Evolutionary conservation across 2,329 filamentous ascomycete genomes (phyloP).

Genomic region (Intubia oerlemansii): DNA sequence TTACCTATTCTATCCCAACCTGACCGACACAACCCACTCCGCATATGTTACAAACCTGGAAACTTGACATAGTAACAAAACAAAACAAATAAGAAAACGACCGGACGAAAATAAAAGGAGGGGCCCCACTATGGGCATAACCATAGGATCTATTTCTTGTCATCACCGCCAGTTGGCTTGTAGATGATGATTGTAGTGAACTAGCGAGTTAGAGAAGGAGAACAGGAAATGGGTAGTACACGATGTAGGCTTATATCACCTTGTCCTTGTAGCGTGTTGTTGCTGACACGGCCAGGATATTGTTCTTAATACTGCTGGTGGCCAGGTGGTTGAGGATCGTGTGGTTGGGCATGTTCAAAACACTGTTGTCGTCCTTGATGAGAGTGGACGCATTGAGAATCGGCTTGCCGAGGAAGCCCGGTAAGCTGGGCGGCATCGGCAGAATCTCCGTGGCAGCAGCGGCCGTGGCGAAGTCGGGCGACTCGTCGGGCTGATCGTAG

Average conservation of each 20-base stretch:
- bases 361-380: slow-evolving; percentile 96
- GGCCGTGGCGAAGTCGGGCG: slow-evolving; percentile 50
- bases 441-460: slow-evolving; percentile 55
- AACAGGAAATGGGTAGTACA: no score
- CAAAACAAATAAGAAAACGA: no score
- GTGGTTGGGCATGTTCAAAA: slow-evolving; percentile 91
- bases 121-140: no score
- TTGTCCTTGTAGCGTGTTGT: slow-evolving; percentile 97
- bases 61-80: no score
- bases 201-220: slow-evolving; percentile 24
- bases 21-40: no score
- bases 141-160: slow-evolving; percentile 14
- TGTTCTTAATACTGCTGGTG: slow-evolving; percentile 95
- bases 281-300: slow-evolving; percentile 81
- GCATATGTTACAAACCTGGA: no score
- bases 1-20: no score
- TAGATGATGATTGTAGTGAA: slow-evolving; percentile 97
- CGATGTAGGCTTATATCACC: slow-evolving; percentile 23
- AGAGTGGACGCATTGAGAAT: slow-evolving; percentile 81
- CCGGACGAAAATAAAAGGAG: no score
- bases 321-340: slow-evolving; percentile 91
- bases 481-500: slow-evolving; percentile 68
- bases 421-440: slow-evolving; percentile 66
- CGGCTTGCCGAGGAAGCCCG: slow-evolving; percentile 80
- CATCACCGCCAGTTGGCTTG: slow-evolving; percentile 55